Percentiles rank a stretch among this genome's conserved stretches.
phyloP scores from a whole-genome alignment of 768 basidiomycete genomes.

The Paxillus rubicundulus region DNA sequence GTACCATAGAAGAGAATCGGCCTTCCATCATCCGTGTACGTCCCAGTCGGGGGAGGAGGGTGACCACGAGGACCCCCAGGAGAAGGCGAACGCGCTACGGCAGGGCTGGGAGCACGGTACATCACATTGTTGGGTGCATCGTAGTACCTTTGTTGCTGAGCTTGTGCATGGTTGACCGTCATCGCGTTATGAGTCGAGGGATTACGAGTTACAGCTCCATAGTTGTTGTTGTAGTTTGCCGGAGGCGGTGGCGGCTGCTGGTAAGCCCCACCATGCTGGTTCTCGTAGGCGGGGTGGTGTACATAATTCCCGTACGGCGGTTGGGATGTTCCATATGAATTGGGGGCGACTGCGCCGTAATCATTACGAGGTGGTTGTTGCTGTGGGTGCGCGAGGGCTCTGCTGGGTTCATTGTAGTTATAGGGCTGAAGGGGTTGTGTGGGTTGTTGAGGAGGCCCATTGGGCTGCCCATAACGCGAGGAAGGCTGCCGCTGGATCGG shows the following conservation, averaged over 20 bases:
- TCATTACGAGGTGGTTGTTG: slow-evolving; percentile 30
- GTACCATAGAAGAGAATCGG: slow-evolving; percentile 86
- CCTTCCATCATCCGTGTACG: slow-evolving; percentile 79
- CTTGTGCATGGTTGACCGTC: slow-evolving; percentile 28
- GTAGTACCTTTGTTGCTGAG: slow-evolving; percentile 32
- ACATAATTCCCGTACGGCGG: slow-evolving; percentile 12
- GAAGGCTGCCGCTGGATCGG: slow-evolving; percentile 8
- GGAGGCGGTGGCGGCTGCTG: slow-evolving; percentile 13
- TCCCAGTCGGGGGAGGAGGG: slow-evolving; percentile 55
- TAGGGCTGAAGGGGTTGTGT: slow-evolving; percentile 20
- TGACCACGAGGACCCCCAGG: slow-evolving; percentile 40
- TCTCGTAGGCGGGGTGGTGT: slow-evolving; percentile 14
- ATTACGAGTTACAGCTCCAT: slow-evolving; percentile 6
- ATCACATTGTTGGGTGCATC: slow-evolving; percentile 12
- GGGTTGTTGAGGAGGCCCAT: slow-evolving; percentile 4
- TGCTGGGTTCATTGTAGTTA: slow-evolving; percentile 18
- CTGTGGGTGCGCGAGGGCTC: slow-evolving; percentile 36
- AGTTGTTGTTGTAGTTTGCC: slow-evolving; percentile 4
- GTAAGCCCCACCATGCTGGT: slow-evolving; percentile 18
- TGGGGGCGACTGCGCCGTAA: slow-evolving; percentile 12
- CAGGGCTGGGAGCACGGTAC: slow-evolving; percentile 46
- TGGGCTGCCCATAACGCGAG: slow-evolving; percentile 11
- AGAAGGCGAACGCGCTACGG: slow-evolving; percentile 46
- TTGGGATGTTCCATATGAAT: slow-evolving; percentile 12
- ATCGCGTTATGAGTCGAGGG: slow-evolving; percentile 16